Base-by-base conservation (phyloP, 768 basidiomycete genomes). In the Tylopilus rubrobrunneus region DNA sequence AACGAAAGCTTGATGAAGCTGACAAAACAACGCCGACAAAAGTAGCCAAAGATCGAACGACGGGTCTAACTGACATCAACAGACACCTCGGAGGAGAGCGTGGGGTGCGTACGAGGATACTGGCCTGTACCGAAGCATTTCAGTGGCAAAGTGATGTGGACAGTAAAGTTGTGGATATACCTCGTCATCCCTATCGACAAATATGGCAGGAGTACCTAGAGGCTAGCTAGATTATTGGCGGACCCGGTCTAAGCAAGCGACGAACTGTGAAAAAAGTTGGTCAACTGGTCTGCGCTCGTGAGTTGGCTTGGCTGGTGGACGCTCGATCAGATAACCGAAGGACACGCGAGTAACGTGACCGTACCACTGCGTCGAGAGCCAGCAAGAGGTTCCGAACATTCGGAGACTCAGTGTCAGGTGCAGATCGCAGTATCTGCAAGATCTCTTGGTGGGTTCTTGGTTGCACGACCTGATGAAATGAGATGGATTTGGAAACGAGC, bases 41-140 rank as follows among this genome's bases (percentile, higher is more conserved):
- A 92, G 61, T 83, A 89, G 3, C 89, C 92, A 66, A 92, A 88
- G 21, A 89, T 70, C 3, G 91, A 92, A 19, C 87, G 83, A 27
- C 87, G 83, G 49, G 75, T 76, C 90, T 92, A 49, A 33, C 34
- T 36, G 44, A 47, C 40, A 46, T 53, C 11, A 52, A 39, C 28
- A 27, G 39, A 25, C 11, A 29, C n/a, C 21, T 62, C 60, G 41
- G 36, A 58, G 62, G 12, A 53, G 44, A 40, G 52, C 27, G 41
- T 53, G 46, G 48, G 47, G 29, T 48, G 45, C 66, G 27, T 56
- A 70, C 65, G 31, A 62, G 60, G 50, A 71, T 51, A 36, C 57
- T 67, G 2, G 68, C 57, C 69, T 70, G 10, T 19, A 50, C 5
- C 17, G 48, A 37, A 14, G n/a, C 17, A 25, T 39, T 29, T 65